Percentiles rank a stretch among this genome's conserved stretches.
Evolutionary conservation across 345 rosid species (phyloP).

Genomic region (Clausena lansium): DNA sequence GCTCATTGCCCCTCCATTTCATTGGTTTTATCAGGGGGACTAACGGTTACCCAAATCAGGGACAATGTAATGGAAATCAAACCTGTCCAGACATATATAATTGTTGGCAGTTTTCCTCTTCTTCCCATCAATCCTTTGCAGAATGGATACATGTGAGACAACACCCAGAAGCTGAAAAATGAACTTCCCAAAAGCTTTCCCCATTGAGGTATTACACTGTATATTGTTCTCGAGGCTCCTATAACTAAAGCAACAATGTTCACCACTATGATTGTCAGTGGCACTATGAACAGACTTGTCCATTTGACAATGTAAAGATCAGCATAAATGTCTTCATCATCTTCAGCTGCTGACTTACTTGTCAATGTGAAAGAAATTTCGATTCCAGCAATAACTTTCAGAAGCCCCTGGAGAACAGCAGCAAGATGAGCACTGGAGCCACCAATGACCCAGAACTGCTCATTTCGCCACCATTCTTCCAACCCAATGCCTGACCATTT

Average conservation of each 20-base stretch:
- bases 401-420: slow-evolving; percentile 83
- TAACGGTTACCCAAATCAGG: slow-evolving; percentile 69
- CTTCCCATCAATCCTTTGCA: slow-evolving; percentile 83
- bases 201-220: slow-evolving; percentile 90
- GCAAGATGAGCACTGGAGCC: slow-evolving; percentile 87
- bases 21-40: slow-evolving; percentile 51
- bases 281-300: slow-evolving; percentile 85
- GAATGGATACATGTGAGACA: slow-evolving; percentile 85
- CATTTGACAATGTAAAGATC: slow-evolving; percentile 86
- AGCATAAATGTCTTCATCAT: slow-evolving; percentile 68
- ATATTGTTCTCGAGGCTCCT: slow-evolving; percentile 62
- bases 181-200: slow-evolving; percentile 74
- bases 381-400: slow-evolving; percentile 74
- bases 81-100: slow-evolving; percentile 82
- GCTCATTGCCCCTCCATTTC: slow-evolving; percentile 15
- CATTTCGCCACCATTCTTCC: slow-evolving; percentile 93
- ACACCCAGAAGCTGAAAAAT: slow-evolving; percentile 88
- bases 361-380: slow-evolving; percentile 87
- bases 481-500: slow-evolving; percentile 84
- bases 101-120: slow-evolving; percentile 80
- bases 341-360: slow-evolving; percentile 66
- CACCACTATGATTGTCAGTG: slow-evolving; percentile 68
- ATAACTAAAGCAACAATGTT: slow-evolving; percentile 71
- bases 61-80: slow-evolving; percentile 70
- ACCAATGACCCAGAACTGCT: slow-evolving; percentile 94